These are phyloP conservation scores for Erucastrum elatum DNA, from an alignment of 345 rosid species.

Conservation along the genomic window DNA sequence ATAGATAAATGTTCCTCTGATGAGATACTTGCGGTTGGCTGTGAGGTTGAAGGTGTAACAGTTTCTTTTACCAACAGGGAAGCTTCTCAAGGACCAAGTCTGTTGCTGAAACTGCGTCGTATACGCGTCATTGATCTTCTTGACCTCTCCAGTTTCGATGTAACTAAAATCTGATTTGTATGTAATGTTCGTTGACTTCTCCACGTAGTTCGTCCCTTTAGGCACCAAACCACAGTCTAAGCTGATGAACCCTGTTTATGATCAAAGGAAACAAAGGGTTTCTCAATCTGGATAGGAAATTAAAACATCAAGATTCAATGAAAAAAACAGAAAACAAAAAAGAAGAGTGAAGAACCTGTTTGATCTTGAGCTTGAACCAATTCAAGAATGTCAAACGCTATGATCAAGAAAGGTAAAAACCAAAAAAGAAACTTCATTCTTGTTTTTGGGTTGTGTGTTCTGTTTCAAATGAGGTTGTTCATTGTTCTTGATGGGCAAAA, in stretches of 20 bases:
- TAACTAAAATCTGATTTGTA: constrained; percentile 28
- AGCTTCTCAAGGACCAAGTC: constrained; percentile 34
- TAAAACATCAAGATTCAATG: background rate
- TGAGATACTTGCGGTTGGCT: constrained; percentile 6
- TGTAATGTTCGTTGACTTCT: constrained; percentile 26
- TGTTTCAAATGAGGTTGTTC: background rate
- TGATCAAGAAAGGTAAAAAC: constrained; percentile 11
- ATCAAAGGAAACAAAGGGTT: background rate
- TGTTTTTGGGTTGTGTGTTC: background rate
- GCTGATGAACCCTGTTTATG: constrained; percentile 37
- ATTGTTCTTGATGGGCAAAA: constrained; percentile 9
- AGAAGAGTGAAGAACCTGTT: constrained; percentile 27
- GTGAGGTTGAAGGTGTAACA: constrained; percentile 39
- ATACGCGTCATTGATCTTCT: constrained; percentile 11
- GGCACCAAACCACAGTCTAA: constrained; percentile 38
- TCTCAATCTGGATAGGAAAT: background rate
- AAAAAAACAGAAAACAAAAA: background rate
- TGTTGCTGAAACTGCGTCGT: constrained; percentile 23
- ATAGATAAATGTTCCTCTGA: constrained; percentile 35
- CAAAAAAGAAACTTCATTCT: constrained; percentile 8
- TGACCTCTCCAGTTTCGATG: constrained; percentile 3
- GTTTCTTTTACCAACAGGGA: constrained; percentile 41
- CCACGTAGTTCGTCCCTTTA: background rate
- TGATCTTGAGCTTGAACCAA: constrained; percentile 35
- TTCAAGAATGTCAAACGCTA: constrained; percentile 3